Conservation (phyloP, 306 rosid species). For the barrel medic (Medicago truncatula) region MtrunA17r5.0-ANR NC_053045.1:61614001-61614500, state of each 20-base stretch:
- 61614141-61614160: background rate
- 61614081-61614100: background rate
- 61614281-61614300: background rate
- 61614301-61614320: background rate
- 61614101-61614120: background rate
- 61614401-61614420: too few relatives aligned
- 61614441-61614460: too few relatives aligned
- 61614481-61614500: too few relatives aligned
- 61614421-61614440: too few relatives aligned
- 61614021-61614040: background rate
- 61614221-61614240: background rate
- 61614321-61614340: background rate
- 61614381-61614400: too few relatives aligned
- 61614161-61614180: too few relatives aligned
- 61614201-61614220: background rate
- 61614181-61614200: too few relatives aligned
- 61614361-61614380: too few relatives aligned
- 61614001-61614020: background rate
- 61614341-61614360: too few relatives aligned
- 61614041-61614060: conserved; percentile 1
- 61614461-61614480: too few relatives aligned
- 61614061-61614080: background rate
- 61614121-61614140: background rate
- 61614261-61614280: background rate
- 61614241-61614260: background rate